Conservation (phyloP, 2,329 filamentous ascomycete species). For the Fusarium heterosporum region DNA sequence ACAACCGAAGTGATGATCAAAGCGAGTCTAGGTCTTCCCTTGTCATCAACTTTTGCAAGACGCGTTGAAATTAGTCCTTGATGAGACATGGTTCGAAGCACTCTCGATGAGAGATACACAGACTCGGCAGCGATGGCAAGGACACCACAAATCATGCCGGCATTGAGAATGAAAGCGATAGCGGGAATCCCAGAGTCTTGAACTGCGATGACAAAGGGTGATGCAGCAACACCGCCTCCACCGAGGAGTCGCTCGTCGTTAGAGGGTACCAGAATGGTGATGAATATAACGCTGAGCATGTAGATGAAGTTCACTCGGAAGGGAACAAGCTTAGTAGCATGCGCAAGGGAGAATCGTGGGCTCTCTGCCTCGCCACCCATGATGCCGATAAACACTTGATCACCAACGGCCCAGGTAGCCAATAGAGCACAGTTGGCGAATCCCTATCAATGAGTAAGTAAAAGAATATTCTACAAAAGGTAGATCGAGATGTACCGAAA, state of each 20-base stretch:
- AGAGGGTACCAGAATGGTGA: constrained; percentile 33
- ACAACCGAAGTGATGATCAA: constrained; percentile 17
- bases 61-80: constrained; percentile 17
- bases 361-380: constrained; percentile 40
- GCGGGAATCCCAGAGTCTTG: constrained; percentile 28
- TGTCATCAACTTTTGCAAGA: constrained; percentile 19
- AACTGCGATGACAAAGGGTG: constrained; percentile 35
- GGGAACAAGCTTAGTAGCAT: constrained; percentile 37
- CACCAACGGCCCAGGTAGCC: constrained; percentile 40
- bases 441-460: constrained; percentile 6
- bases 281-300: constrained; percentile 37
- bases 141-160: constrained; percentile 38
- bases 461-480: too few species aligned
- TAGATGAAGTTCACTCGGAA: constrained; percentile 40
- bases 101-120: constrained; percentile 28
- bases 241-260: constrained; percentile 32
- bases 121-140: constrained; percentile 34
- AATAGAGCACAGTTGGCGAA: constrained; percentile 37
- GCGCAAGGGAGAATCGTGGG: constrained; percentile 35
- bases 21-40: constrained; percentile 22
- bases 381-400: constrained; percentile 42
- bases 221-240: constrained; percentile 26
- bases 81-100: constrained; percentile 33
- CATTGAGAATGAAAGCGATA: constrained; percentile 35
- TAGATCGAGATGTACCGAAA: constrained; percentile 4